A percentile compares a stretch with the other conserved stretches of the same genome.
Conservation (phyloP, 345 rosid species). For the Passiflora organensis region DNA sequence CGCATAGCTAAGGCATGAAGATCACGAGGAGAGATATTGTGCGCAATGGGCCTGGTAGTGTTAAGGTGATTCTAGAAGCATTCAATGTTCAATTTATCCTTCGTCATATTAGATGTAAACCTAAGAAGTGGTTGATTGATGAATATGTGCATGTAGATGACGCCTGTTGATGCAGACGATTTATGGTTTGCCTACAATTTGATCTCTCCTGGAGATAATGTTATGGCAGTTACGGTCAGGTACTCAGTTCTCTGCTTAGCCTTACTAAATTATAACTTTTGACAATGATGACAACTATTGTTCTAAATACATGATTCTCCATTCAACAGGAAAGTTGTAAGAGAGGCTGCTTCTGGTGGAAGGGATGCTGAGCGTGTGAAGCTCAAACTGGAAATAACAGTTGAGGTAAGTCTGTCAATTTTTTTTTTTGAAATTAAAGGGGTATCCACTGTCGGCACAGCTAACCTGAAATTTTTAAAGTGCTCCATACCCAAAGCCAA, state of each 20-base stretch:
- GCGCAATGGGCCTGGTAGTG: slow-evolving; percentile 71
- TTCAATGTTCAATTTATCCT: no score
- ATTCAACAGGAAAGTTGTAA: slow-evolving; percentile 61
- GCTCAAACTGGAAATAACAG: slow-evolving; percentile 79
- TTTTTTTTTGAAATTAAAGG: no score
- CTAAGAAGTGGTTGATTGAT: no score
- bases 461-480: no score
- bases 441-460: no score
- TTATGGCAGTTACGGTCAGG: slow-evolving; percentile 92
- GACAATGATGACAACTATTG: no score
- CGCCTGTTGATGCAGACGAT: slow-evolving; percentile 79
- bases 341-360: slow-evolving; percentile 68
- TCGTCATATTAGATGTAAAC: no score
- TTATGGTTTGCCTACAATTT: slow-evolving; percentile 87
- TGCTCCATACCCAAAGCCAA: no score
- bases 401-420: slow-evolving; percentile 49
- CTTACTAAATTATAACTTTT: no score
- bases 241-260: no score
- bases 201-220: slow-evolving; percentile 63
- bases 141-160: slow-evolving; percentile 47
- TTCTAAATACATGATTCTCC: neutral
- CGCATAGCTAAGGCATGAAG: no score
- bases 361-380: slow-evolving; percentile 81
- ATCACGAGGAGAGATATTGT: slow-evolving; percentile 46
- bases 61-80: slow-evolving; percentile 60